These are phyloP conservation scores for Aspergillus arachidicola DNA, from an alignment of 2,329 filamentous ascomycete genomes.

Conservation along the genomic window DNA sequence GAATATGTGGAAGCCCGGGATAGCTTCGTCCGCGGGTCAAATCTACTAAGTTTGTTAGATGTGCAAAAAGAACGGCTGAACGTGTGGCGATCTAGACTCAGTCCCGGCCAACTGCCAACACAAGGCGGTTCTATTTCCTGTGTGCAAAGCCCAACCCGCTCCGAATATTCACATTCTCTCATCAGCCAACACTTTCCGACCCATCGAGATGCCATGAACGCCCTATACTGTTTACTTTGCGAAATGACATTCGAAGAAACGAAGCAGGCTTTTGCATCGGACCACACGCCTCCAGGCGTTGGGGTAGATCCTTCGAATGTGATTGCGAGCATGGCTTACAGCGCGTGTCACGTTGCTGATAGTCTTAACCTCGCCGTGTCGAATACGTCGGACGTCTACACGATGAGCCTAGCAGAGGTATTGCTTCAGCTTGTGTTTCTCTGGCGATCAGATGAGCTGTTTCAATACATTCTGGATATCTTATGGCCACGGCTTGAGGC, in stretches of 20 bases:
- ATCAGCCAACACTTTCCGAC: background rate
- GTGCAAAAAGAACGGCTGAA: slow-evolving; percentile 18
- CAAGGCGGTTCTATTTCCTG: background rate
- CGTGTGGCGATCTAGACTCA: slow-evolving; percentile 19
- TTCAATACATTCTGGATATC: slow-evolving; percentile 17
- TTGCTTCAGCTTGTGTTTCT: slow-evolving; percentile 13
- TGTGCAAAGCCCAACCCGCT: too few relatives aligned
- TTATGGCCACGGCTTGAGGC: slow-evolving; percentile 23
- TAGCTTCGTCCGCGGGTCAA: slow-evolving; percentile 17
- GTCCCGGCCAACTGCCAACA: slow-evolving; percentile 1
- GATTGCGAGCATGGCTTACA: background rate
- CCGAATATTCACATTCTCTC: background rate
- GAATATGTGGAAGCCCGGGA: slow-evolving; percentile 13
- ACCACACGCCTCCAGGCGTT: background rate
- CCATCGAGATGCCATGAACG: slow-evolving; percentile 20
- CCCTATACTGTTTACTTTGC: slow-evolving; percentile 15
- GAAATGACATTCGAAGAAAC: slow-evolving; percentile 13
- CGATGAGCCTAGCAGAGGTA: slow-evolving; percentile 15
- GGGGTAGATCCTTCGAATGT: background rate
- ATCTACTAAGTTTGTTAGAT: slow-evolving; percentile 18
- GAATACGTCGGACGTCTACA: slow-evolving; percentile 16
- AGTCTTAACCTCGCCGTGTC: slow-evolving; percentile 1
- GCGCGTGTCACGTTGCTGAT: slow-evolving; percentile 3
- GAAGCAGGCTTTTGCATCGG: too few relatives aligned
- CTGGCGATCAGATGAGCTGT: slow-evolving; percentile 4